phyloP scores from a whole-genome alignment of 805 yeast species.

The Myxozyma sirexii region DNA sequence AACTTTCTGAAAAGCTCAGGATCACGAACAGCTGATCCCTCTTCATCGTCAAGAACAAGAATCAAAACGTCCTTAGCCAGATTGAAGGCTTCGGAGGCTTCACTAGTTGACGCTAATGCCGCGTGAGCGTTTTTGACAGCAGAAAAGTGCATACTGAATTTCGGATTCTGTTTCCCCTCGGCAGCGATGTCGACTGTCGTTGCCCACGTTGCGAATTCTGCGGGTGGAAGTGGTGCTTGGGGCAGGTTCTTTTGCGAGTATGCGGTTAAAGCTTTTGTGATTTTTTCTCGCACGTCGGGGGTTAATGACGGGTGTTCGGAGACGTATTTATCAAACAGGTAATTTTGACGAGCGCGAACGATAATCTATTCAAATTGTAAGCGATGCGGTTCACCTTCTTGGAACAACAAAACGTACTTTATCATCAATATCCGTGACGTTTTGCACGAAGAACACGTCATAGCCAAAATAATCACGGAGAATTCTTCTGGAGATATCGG shows the following conservation, averaged over 20 bases:
- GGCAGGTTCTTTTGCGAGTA: constrained; percentile 58
- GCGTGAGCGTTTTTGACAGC: constrained; percentile 59
- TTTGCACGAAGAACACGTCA: constrained; percentile 84
- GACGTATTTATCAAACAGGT: constrained; percentile 67
- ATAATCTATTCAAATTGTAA: constrained; percentile 60
- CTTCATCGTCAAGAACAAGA: constrained; percentile 67
- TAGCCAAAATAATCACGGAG: constrained; percentile 90
- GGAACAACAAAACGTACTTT: constrained; percentile 51
- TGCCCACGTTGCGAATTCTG: constrained; percentile 56
- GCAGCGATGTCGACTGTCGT: constrained; percentile 52
- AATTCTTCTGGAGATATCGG: constrained; percentile 88
- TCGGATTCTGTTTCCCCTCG: constrained; percentile 65
- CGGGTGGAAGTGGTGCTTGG: constrained; percentile 42
- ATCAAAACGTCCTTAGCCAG: constrained; percentile 75
- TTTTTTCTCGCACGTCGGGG: constrained; percentile 46
- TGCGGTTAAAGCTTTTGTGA: constrained; percentile 49
- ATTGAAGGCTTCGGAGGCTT: constrained; percentile 46
- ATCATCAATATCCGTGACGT: constrained; percentile 98
- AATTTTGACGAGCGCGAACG: constrained; percentile 87
- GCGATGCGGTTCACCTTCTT: too few species aligned
- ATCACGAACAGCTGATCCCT: constrained; percentile 78
- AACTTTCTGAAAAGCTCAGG: constrained; percentile 79
- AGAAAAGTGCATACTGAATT: constrained; percentile 78
- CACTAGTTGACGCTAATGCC: constrained; percentile 36
- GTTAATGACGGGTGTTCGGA: constrained; percentile 41